Conservation (phyloP, 2,329 filamentous ascomycete genomes). For the Epichloe gansuensis region DNA sequence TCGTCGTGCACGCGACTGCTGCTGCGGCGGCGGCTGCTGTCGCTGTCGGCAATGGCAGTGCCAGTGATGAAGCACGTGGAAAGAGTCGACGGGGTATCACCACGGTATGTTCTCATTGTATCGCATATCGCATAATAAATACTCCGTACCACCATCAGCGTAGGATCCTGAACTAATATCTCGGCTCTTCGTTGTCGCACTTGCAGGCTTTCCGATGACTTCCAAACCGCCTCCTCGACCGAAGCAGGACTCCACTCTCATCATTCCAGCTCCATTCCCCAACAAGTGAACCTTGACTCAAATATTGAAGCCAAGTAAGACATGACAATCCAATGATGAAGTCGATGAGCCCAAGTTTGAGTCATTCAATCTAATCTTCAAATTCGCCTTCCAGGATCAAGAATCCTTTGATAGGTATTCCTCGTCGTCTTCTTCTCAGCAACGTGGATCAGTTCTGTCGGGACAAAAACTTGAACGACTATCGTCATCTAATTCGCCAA, state of each 20-base stretch:
- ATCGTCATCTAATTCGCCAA: slow-evolving; percentile 46
- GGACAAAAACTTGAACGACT: slow-evolving; percentile 43
- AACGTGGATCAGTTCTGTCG: slow-evolving; percentile 50
- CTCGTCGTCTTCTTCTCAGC: slow-evolving; percentile 34
- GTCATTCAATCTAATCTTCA: neutral
- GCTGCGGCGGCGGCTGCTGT: slow-evolving; percentile 1
- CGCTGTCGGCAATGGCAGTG: slow-evolving; percentile 2
- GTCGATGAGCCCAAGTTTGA: neutral
- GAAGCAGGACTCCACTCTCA: slow-evolving; percentile 24
- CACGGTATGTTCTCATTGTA: slow-evolving; percentile 2
- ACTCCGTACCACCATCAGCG: neutral
- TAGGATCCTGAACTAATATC: neutral
- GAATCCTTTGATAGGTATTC: slow-evolving; percentile 39
- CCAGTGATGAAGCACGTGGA: slow-evolving; percentile 5
- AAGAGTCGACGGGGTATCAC: slow-evolving; percentile 3
- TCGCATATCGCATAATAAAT: neutral
- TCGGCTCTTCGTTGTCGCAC: neutral
- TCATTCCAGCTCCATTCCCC: slow-evolving; percentile 16
- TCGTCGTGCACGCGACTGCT: neutral
- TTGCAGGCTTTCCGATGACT: slow-evolving; percentile 14
- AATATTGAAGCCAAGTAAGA: slow-evolving; percentile 34
- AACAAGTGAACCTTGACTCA: slow-evolving; percentile 29
- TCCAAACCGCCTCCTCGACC: slow-evolving; percentile 18
- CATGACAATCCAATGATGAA: neutral
- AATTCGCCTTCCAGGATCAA: slow-evolving; percentile 24